Percentiles rank a stretch among this genome's conserved stretches.
phyloP scores from a whole-genome alignment of 2,329 filamentous ascomycete species.

The Cercospora zeae-maydis region DNA sequence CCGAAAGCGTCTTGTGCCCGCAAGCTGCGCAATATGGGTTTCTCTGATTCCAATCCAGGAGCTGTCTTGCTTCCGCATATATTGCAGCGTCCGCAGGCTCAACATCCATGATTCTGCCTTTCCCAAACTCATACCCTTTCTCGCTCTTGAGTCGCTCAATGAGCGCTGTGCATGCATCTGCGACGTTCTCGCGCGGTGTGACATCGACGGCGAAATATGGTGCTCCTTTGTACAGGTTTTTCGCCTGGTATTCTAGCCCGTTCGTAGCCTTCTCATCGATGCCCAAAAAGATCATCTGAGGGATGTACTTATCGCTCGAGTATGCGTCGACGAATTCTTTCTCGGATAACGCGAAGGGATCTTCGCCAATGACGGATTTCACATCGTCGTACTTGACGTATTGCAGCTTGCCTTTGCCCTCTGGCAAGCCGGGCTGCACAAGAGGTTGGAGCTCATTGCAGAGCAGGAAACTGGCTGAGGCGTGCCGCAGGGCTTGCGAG shows the following conservation, averaged over 20 bases:
- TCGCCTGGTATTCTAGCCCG: constrained; percentile 60
- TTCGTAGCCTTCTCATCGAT: constrained; percentile 63
- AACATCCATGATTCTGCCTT: constrained; percentile 60
- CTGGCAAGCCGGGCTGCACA: constrained; percentile 40
- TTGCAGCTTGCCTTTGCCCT: constrained; percentile 52
- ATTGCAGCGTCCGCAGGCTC: constrained; percentile 70
- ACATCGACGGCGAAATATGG: constrained; percentile 91
- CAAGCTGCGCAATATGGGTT: constrained; percentile 91
- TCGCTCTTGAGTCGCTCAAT: constrained; percentile 56
- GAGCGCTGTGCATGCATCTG: constrained; percentile 60
- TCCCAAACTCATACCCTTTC: constrained; percentile 62
- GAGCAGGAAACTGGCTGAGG: constrained; percentile 68
- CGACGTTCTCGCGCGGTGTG: constrained; percentile 61
- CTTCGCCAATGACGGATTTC: constrained; percentile 63
- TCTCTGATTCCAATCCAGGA: constrained; percentile 90
- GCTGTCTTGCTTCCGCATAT: constrained; percentile 80
- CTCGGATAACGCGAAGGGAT: constrained; percentile 69
- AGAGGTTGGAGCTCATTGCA: constrained; percentile 77
- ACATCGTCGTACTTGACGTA: constrained; percentile 69
- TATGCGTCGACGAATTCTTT: constrained; percentile 68
- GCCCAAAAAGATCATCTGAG: constrained; percentile 80
- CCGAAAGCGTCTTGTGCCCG: constrained; percentile 73
- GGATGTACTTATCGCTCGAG: constrained; percentile 64
- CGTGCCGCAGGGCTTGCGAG: constrained; percentile 61
- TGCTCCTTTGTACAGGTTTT: constrained; percentile 66